Evolutionary conservation across 2,329 filamentous ascomycete species (phyloP).

Genomic region (Diaporthe australafricana): DNA sequence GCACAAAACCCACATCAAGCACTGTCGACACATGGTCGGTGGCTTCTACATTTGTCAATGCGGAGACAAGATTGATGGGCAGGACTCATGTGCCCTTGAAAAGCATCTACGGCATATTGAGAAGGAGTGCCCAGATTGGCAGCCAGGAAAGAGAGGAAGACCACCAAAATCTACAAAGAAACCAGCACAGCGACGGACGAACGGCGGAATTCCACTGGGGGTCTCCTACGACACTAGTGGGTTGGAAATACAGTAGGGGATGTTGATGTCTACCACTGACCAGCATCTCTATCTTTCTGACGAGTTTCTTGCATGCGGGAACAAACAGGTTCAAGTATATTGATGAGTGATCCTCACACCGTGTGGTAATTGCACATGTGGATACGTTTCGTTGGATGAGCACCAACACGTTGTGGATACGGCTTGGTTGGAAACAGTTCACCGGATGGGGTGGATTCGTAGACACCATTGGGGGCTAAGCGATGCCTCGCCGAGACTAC

Average conservation of each 20-base stretch:
- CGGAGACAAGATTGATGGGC: not conserved
- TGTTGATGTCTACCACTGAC: not conserved
- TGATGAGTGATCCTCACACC: slow-evolving; percentile 8
- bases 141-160: slow-evolving; percentile 4
- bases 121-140: not conserved
- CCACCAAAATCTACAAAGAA: not conserved
- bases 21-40: not conserved
- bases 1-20: not conserved
- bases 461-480: slow-evolving; percentile 9
- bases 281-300: not conserved
- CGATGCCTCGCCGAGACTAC: slow-evolving; percentile 23
- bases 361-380: slow-evolving; percentile 2
- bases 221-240: not conserved
- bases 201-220: not conserved
- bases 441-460: not conserved
- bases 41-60: slow-evolving; percentile 2
- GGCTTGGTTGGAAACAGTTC: not conserved
- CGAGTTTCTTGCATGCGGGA: not conserved
- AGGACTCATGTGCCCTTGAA: not conserved
- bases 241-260: not conserved
- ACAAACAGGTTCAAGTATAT: not conserved
- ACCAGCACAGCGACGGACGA: slow-evolving; percentile 8
- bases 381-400: not conserved
- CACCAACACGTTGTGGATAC: too few relatives aligned
- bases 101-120: not conserved